Conservation (phyloP, 1,284 basidiomycete species). For the Rhodotorula sp. region DNA sequence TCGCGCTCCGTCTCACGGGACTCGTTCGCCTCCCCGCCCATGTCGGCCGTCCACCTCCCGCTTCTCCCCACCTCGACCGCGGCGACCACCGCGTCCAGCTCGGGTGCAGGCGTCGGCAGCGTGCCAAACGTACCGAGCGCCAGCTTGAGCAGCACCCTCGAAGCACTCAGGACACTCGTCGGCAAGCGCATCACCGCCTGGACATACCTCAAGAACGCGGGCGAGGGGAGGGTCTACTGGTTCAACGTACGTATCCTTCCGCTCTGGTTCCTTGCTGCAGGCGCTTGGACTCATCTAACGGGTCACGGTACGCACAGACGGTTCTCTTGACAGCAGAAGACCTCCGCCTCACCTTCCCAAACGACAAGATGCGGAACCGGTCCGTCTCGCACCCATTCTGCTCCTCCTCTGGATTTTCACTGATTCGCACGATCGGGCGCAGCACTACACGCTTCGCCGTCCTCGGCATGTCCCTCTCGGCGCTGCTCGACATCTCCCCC, state of each 20-base stretch:
- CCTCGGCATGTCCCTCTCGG: slow-evolving; percentile 77
- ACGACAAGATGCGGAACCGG: slow-evolving; percentile 73
- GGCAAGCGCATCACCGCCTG: slow-evolving; percentile 80
- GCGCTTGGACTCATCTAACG: background rate
- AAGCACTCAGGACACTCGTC: slow-evolving; percentile 62
- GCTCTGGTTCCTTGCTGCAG: too few species aligned
- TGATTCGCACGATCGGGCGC: background rate
- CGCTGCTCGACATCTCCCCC: slow-evolving; percentile 72
- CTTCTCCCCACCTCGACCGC: background rate
- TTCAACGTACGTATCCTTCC: slow-evolving; percentile 59
- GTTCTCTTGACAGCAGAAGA: slow-evolving; percentile 72
- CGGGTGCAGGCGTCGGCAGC: background rate
- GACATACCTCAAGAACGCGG: slow-evolving; percentile 76
- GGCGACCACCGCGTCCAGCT: background rate
- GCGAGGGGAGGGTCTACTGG: slow-evolving; percentile 78
- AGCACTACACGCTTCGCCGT: slow-evolving; percentile 77
- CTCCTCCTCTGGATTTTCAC: too few species aligned
- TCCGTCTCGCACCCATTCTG: slow-evolving; percentile 51
- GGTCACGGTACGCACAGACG: slow-evolving; percentile 53
- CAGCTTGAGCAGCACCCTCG: slow-evolving; percentile 34
- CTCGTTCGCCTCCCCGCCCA: too few species aligned
- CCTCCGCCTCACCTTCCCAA: slow-evolving; percentile 71
- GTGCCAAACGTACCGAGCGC: slow-evolving; percentile 27
- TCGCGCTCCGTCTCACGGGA: too few species aligned
- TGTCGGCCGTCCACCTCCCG: too few species aligned